A percentile compares a stretch with the other conserved stretches of the same genome.
phyloP scores from a whole-genome alignment of 2,329 filamentous ascomycete genomes.

The Pezicula neosporulosa region DNA sequence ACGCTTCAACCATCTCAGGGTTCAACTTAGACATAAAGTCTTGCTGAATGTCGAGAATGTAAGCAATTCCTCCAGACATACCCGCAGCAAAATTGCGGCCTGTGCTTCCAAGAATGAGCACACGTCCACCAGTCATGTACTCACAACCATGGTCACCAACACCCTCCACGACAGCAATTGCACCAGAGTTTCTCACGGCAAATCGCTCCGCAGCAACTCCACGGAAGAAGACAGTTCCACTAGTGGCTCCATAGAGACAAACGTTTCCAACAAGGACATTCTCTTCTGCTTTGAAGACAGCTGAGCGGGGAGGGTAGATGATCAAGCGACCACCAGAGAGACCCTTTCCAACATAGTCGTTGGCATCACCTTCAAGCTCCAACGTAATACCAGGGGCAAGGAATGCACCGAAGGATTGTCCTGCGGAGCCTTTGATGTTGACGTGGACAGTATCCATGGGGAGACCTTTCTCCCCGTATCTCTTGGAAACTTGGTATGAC shows the following conservation, averaged over 20 bases:
- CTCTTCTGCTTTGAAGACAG: slow-evolving; percentile 94
- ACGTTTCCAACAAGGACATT: slow-evolving; percentile 93
- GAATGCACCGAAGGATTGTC: slow-evolving; percentile 94
- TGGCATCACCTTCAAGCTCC: slow-evolving; percentile 92
- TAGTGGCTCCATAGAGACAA: slow-evolving; percentile 91
- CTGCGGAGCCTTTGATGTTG: slow-evolving; percentile 94
- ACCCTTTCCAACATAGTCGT: slow-evolving; percentile 96
- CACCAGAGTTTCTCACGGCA: slow-evolving; percentile 93
- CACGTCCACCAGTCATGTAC: slow-evolving; percentile 97
- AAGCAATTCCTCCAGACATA: slow-evolving; percentile 98
- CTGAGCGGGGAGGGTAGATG: slow-evolving; percentile 85
- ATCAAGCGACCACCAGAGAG: slow-evolving; percentile 90
- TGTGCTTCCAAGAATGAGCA: slow-evolving; percentile 82
- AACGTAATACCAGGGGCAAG: slow-evolving; percentile 90
- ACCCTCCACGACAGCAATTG: slow-evolving; percentile 93
- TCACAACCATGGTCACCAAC: slow-evolving; percentile 95
- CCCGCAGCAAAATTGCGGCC: slow-evolving; percentile 96
- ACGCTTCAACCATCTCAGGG: slow-evolving; percentile 94
- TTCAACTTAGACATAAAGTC: slow-evolving; percentile 95
- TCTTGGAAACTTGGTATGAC: slow-evolving; percentile 92
- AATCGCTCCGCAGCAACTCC: slow-evolving; percentile 96
- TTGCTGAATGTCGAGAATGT: slow-evolving; percentile 83
- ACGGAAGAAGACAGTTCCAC: slow-evolving; percentile 92
- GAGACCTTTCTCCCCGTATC: slow-evolving; percentile 83
- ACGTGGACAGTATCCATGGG: slow-evolving; percentile 92